phyloP scores from a whole-genome alignment of 2,329 filamentous ascomycete species.

The Lachnellula subtilissima region DNA sequence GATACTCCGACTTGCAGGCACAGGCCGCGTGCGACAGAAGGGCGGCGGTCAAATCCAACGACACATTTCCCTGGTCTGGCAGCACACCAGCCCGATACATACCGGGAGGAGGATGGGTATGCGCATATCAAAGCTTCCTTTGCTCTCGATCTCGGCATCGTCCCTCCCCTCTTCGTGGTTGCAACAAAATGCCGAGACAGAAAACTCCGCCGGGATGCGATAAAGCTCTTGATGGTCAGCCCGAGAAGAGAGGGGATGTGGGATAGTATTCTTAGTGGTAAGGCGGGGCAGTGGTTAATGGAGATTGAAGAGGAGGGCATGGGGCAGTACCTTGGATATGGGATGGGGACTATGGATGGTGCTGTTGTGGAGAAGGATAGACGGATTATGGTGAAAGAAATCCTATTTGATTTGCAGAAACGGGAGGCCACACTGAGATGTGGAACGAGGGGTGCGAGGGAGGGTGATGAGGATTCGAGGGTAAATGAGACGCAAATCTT shows the following conservation, averaged over 20 bases:
- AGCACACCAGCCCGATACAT: conserved; percentile 8
- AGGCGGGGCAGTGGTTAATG: conserved; percentile 26
- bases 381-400: conserved; percentile 31
- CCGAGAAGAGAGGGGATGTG: conserved; percentile 31
- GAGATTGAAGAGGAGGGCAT: conserved; percentile 34
- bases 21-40: not conserved
- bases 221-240: conserved; percentile 20
- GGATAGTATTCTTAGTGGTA: conserved; percentile 25
- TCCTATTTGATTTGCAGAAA: conserved; percentile 28
- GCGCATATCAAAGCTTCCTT: conserved; percentile 39
- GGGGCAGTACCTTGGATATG: conserved; percentile 18
- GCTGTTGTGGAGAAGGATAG: conserved; percentile 17
- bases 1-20: conserved; percentile 19
- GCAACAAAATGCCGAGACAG: conserved; percentile 28
- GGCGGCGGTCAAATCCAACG: not conserved
- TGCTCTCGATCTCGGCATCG: conserved; percentile 27
- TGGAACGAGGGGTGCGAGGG: conserved; percentile 26
- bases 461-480: conserved; percentile 22
- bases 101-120: conserved; percentile 14
- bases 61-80: conserved; percentile 14
- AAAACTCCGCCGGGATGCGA: conserved; percentile 24
- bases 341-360: conserved; percentile 8
- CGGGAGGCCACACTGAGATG: conserved; percentile 26
- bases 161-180: conserved; percentile 29
- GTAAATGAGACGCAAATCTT: conserved; percentile 18